phyloP scores from a whole-genome alignment of 2,329 filamentous ascomycete genomes.

The Aspergillus oerlinghausenensis region DNA sequence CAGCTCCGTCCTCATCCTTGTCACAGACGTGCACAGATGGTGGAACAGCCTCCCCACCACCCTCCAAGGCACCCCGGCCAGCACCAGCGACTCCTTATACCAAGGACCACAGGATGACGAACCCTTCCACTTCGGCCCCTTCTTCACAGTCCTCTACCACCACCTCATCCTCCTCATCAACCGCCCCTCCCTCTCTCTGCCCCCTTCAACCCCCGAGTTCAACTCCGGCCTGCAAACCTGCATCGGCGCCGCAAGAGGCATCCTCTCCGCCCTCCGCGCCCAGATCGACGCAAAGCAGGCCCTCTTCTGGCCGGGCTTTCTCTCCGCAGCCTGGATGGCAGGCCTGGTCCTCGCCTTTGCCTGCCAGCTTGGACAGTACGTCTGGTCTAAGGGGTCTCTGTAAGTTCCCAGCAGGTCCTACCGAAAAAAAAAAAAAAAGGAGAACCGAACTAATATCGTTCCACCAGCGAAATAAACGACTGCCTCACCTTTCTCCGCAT shows the following conservation, averaged over 20 bases:
- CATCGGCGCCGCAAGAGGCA: constrained; percentile 37
- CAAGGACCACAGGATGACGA: constrained; percentile 1
- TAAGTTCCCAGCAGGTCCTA: constrained; percentile 7
- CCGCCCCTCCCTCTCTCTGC: constrained; percentile 36
- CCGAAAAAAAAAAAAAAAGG: background rate
- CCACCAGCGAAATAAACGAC: constrained; percentile 30
- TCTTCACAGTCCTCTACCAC: constrained; percentile 41
- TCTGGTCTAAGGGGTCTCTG: constrained; percentile 29
- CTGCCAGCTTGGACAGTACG: constrained; percentile 38
- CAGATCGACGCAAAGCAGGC: constrained; percentile 31
- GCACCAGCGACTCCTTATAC: background rate
- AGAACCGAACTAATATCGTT: background rate
- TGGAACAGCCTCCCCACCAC: constrained; percentile 37
- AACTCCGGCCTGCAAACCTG: constrained; percentile 39
- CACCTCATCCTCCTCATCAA: constrained; percentile 39
- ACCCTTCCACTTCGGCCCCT: constrained; percentile 32
- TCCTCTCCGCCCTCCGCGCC: constrained; percentile 31
- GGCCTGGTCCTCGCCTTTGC: constrained; percentile 40
- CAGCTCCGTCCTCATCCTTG: constrained; percentile 33
- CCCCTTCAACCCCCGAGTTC: constrained; percentile 36
- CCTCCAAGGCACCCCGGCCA: constrained; percentile 18
- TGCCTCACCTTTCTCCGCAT: constrained; percentile 28
- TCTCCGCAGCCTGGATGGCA: constrained; percentile 40
- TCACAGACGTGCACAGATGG: constrained; percentile 41
- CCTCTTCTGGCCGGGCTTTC: constrained; percentile 37